phyloP scores from a whole-genome alignment of 1,139 yeast genomes.

The Kodamaea sp. region DNA sequence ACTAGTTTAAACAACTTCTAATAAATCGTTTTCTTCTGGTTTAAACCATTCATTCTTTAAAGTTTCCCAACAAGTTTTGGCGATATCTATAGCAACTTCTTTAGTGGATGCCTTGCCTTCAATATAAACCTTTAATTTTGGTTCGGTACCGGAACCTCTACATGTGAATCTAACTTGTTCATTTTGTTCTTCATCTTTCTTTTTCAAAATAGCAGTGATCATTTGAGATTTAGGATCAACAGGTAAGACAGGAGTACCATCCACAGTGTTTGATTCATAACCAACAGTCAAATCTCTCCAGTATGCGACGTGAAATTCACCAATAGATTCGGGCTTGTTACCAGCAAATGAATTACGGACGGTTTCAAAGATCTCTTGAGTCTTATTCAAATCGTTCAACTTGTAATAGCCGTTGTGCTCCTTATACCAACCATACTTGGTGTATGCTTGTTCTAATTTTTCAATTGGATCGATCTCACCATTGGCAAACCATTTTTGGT shows the following conservation, averaged over 20 bases:
- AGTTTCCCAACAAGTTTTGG: conserved; percentile 65
- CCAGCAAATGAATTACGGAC: conserved; percentile 43
- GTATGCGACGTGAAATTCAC: conserved; percentile 48
- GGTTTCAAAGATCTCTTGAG: conserved; percentile 45
- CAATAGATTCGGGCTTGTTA: conserved; percentile 41
- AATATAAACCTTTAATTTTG: conserved; percentile 86
- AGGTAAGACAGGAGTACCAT: conserved; percentile 62
- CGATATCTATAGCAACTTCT: conserved; percentile 50
- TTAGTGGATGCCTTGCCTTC: conserved; percentile 57
- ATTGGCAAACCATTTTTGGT: conserved; percentile 43
- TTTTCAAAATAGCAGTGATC: conserved; percentile 60
- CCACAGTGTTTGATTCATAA: conserved; percentile 63
- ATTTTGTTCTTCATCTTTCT: conserved; percentile 19
- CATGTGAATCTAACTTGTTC: conserved; percentile 69
- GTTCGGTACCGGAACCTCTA: conserved; percentile 96
- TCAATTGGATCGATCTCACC: conserved; percentile 37
- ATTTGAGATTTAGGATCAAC: conserved; percentile 73
- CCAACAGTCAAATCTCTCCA: conserved; percentile 90
- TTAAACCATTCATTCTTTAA: conserved; percentile 57
- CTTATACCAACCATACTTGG: conserved; percentile 72
- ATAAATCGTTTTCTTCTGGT: conserved; percentile 42
- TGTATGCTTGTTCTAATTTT: conserved; percentile 56
- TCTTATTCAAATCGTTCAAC: conserved; percentile 53
- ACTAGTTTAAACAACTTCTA: conserved; percentile 24
- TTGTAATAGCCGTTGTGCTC: conserved; percentile 86